These are phyloP conservation scores for Globisporangium camurandrum DNA, from an alignment of 352 stramenopile genomes.

Conservation along the genomic window DNA sequence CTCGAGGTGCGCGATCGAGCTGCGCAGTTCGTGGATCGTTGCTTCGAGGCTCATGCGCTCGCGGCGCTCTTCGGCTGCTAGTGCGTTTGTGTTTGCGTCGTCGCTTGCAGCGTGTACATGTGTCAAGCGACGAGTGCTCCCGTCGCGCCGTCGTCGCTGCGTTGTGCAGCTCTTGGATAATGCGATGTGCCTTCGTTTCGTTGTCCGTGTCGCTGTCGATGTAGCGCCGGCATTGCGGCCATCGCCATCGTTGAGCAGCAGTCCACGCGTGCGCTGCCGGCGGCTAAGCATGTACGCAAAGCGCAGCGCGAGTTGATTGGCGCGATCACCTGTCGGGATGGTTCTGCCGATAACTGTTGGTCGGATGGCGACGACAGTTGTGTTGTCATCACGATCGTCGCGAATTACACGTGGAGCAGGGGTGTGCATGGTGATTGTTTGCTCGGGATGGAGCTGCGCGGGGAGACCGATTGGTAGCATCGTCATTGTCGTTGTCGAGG, in stretches of 20 bases:
- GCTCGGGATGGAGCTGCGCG: too few relatives aligned
- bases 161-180: conserved; percentile 25
- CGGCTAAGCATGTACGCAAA: conserved; percentile 34
- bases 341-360: too few relatives aligned
- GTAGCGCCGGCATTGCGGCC: background rate
- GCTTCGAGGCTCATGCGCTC: conserved; percentile 15
- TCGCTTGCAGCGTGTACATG: too few relatives aligned
- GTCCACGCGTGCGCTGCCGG: conserved; percentile 13
- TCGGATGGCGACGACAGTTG: too few relatives aligned
- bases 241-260: background rate
- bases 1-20: conserved; percentile 29
- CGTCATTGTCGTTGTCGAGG: too few relatives aligned
- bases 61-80: conserved; percentile 4
- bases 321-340: too few relatives aligned
- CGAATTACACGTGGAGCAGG: too few relatives aligned
- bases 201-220: background rate
- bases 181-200: background rate
- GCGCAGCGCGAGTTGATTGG: conserved; percentile 18
- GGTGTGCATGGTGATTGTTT: too few relatives aligned
- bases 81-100: too few relatives aligned
- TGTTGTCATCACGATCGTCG: too few relatives aligned
- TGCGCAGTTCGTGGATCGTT: conserved; percentile 16
- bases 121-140: background rate
- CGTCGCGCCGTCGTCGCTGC: conserved; percentile 8
- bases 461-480: too few relatives aligned